Conservation (phyloP, 2,329 filamentous ascomycete genomes). For the Fusarium liriodendri region DNA sequence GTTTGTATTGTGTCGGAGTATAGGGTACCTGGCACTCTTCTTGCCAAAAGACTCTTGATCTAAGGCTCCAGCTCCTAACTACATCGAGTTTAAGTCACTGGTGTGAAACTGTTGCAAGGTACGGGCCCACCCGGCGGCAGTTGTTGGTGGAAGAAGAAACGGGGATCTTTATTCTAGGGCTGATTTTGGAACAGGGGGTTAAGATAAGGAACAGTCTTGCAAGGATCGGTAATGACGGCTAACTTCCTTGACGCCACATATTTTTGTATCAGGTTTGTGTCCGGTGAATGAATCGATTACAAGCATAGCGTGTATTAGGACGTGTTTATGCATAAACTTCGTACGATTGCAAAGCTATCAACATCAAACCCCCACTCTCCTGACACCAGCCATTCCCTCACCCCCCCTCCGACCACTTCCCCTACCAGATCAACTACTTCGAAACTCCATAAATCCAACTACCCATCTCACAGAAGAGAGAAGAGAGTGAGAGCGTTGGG, state of each 20-base stretch:
- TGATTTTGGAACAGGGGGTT: neutral
- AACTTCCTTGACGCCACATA: neutral
- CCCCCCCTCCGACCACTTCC: neutral
- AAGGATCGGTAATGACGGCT: neutral
- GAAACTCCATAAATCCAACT: neutral
- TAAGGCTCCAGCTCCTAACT: neutral
- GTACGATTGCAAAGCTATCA: neutral
- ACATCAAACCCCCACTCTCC: neutral
- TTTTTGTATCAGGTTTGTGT: neutral
- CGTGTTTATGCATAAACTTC: neutral
- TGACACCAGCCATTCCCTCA: neutral
- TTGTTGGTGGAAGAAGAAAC: neutral
- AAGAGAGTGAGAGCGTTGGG: neutral
- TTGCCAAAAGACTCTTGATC: no score
- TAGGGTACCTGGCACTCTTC: neutral
- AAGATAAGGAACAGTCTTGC: neutral
- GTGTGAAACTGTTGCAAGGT: neutral
- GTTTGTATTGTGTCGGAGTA: neutral
- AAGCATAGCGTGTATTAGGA: neutral
- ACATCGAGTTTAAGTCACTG: neutral
- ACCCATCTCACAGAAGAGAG: neutral
- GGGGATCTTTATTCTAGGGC: neutral
- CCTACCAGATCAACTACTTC: neutral
- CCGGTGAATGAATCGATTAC: neutral
- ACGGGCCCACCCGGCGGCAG: neutral